Evolutionary conservation across 2,329 filamentous ascomycete species (phyloP), one percentile per base, ranked within the genome.

Genomic region (Fusarium compactum): DNA sequence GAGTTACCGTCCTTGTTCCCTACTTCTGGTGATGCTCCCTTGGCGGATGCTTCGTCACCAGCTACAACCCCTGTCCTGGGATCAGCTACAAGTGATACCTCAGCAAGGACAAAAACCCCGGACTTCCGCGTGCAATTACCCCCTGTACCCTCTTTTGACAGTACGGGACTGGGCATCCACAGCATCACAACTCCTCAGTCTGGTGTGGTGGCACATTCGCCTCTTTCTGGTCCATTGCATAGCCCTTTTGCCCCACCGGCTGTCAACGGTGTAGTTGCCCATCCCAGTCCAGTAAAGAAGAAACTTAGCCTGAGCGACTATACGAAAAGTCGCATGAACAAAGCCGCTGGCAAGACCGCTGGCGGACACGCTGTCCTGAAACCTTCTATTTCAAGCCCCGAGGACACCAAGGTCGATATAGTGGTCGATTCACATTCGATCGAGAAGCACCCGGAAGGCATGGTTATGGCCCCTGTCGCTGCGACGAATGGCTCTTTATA

Each of bases 221-320:
- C 88, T 0, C 84, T 86, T 57, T 81, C 83, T 73, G 73, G 27
- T 81, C 76, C 56, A 74, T 83, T 32, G 69, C 82, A 1, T 47
- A 84, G 79, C 48, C 80, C 85, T 0, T 85, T 88, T 55, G 74
- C 79, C 6, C 74, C 81, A 9, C 67, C 82, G 0, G 72, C 79
- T 1, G 74, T 82, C 34, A 87, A 85, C 59, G 83, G 85, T 16
- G 71, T 81, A 11, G 77, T 77, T 8, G 82, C 82, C 12, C 82
- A 84, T 24, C 87, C 87, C 5, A 90, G 87, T 67, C 89, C 89
- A 4, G 81, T 89, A 32, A 90, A 90, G 79, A 91, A 91, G 82
- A 91, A 91, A 77, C 80, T 91, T 40, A 91, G 87, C 67, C 77
- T 91, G 3, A 91, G 88, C 73, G 89, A 91, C 74, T 91, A 91